Evolutionary conservation across 345 rosid genomes (phyloP), one percentile per base, ranked within the genome.

Genomic region (Salix udensis): DNA sequence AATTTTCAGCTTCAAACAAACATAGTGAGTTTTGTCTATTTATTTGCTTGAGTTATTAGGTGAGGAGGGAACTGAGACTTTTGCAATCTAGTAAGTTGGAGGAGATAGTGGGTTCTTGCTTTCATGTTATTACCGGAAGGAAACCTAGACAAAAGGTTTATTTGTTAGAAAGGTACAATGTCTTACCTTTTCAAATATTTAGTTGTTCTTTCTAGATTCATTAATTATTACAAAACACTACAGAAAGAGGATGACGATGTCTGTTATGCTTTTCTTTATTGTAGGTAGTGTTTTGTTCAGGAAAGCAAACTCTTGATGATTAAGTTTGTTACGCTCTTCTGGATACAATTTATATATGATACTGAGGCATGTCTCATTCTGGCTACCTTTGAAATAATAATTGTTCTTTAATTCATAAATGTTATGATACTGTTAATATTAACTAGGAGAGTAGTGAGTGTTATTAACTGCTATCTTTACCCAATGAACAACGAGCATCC

Each of bases 21-120:
- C 1, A 36, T 28, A 42, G 13, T 34, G 52, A 34, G 31, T 8
- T 30, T 18, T 73, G 21, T 21, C 53, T 39, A 16, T 36, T 19
- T 39, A 12, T n/a, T 52, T 12, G n/a, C 36, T 36, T 73, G 72
- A 72, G 65, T 62, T 68, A 71, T 71, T 75, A 93, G 98, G 98
- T 93, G 79, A 90, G 97, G 75, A 88, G 98, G 80, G 98, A 90
- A 74, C 74, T 91, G 87, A 92, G 91, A 82, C 89, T 93, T 77
- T 82, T 96, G 80, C 84, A 86, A 78, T 87, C 91, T 73, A 84
- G 86, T 62, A 88, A 91, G 81, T 82, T 91, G 84, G 88, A 83
- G 76, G 93, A 86, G 78, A 73, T 90, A 71, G 28, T 91, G 70
- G 82, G 46, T 79, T 83, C 88, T n/a, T 93, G 95, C 87, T 93